A percentile compares a stretch with the other conserved stretches of the same genome.
phyloP scores from a whole-genome alignment of 441 rosid genomes.

The Croton setiger region DNA sequence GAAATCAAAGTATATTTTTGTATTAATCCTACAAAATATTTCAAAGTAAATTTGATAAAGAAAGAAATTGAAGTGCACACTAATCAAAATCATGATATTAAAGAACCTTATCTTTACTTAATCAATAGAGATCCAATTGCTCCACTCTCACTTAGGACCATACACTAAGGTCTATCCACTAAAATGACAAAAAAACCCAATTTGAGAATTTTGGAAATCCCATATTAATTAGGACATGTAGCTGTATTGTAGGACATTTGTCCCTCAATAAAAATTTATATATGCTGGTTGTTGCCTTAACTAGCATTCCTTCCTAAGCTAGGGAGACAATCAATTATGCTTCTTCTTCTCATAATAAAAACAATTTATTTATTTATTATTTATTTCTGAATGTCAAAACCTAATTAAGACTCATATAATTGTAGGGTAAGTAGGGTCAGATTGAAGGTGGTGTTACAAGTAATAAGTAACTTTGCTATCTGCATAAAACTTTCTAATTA shows the following conservation, averaged over 20 bases:
- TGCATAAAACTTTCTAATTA: not conserved
- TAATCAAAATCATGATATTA: not conserved
- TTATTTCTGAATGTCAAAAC: too few species aligned
- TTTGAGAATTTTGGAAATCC: constrained; percentile 4
- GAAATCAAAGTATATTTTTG: too few species aligned
- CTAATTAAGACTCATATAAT: not conserved
- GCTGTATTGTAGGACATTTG: constrained; percentile 5
- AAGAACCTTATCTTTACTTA: constrained; percentile 12
- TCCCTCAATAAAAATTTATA: too few species aligned
- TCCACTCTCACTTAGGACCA: constrained; percentile 13
- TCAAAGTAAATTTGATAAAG: too few species aligned
- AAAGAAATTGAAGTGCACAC: not conserved
- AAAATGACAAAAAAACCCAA: constrained; percentile 15
- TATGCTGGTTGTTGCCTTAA: constrained; percentile 28
- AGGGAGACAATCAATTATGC: constrained; percentile 8
- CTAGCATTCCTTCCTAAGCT: constrained; percentile 19
- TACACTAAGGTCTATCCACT: constrained; percentile 12
- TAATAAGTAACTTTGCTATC: constrained; percentile 1
- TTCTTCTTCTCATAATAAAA: not conserved
- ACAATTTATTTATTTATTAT: too few species aligned
- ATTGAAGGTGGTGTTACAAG: not conserved
- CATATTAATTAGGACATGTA: not conserved
- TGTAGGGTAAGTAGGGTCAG: not conserved
- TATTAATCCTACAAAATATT: too few species aligned
- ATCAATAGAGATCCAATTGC: not conserved